These are phyloP conservation scores for Eucalyptus regnans DNA, from an alignment of 345 rosid genomes.

Conservation along the genomic window DNA sequence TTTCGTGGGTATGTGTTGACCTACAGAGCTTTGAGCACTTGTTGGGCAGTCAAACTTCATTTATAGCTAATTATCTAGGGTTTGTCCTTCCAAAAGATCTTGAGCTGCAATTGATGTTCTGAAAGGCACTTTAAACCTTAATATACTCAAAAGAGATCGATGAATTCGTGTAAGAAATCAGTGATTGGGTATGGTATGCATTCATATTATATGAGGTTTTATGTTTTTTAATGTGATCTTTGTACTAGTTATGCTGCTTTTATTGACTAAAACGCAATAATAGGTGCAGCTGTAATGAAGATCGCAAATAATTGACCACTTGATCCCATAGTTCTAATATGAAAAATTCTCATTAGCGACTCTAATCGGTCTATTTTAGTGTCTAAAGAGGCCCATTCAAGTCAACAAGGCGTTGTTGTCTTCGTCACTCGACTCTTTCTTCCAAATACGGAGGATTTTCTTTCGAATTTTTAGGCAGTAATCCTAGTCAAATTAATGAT, in stretches of 20 bases:
- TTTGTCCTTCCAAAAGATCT: background rate
- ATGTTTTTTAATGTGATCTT: background rate
- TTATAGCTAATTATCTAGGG: background rate
- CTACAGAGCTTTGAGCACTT: background rate
- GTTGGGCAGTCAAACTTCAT: background rate
- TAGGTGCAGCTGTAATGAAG: background rate
- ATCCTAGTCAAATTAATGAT: background rate
- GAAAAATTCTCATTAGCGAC: background rate
- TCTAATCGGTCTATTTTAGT: background rate
- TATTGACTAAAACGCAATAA: background rate
- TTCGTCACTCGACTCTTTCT: background rate
- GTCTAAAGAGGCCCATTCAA: background rate
- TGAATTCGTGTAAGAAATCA: background rate
- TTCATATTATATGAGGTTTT: background rate
- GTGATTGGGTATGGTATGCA: background rate
- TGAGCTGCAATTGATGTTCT: background rate
- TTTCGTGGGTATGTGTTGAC: background rate
- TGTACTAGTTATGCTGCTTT: background rate
- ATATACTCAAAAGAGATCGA: background rate
- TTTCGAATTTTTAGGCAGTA: background rate
- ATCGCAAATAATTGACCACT: background rate
- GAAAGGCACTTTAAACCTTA: background rate
- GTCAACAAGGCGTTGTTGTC: background rate
- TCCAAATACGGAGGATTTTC: background rate
- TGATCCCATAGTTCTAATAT: background rate